Percentiles rank a stretch among this genome's conserved stretches.
Conservation (phyloP, 345 rosid species). For the Citrus reticulata region DNA sequence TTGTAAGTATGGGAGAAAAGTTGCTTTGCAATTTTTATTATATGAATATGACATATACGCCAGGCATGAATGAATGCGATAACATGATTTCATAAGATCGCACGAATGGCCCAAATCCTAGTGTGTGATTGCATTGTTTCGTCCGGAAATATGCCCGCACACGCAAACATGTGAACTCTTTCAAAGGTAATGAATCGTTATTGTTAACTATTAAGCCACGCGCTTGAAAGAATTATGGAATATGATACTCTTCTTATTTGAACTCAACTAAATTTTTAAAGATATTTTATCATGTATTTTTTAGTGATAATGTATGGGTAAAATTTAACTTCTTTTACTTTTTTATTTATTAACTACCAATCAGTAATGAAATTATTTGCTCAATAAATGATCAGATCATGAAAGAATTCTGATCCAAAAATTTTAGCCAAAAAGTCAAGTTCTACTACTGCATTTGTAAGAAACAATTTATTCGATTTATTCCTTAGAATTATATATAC, state of each 20-base stretch:
- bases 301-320: fast-evolving
- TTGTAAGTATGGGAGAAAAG: neutral
- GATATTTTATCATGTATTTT: fast-evolving
- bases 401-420: no score
- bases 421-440: neutral
- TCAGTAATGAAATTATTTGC: no score
- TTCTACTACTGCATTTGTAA: neutral
- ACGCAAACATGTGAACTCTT: neutral
- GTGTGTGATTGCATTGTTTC: neutral
- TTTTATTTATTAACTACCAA: no score
- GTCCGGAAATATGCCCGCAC: neutral
- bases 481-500: neutral
- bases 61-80: neutral
- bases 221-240: no score
- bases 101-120: neutral
- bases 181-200: no score
- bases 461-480: neutral
- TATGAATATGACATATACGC: no score
- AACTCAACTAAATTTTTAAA: no score
- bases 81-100: neutral
- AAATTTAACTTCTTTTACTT: no score
- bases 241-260: no score
- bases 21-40: neutral
- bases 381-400: no score
- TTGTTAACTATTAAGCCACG: no score